Conservation (phyloP, 305 asterid genomes). For the Fraxinus ornus region DNA sequence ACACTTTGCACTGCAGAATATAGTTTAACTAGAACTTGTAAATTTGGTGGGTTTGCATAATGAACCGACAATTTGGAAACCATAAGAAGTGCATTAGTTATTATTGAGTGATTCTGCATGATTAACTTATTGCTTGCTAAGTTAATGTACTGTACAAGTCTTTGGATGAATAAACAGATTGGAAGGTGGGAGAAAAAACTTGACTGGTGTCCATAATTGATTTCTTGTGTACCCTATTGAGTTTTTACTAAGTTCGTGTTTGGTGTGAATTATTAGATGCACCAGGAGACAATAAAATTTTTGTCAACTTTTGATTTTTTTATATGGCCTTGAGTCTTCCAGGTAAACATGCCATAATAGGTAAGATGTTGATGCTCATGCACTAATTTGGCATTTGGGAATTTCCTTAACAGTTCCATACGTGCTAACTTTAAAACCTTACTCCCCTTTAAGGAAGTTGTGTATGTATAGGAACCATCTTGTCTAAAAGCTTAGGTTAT, state of each 20-base stretch:
- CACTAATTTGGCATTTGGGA: not conserved
- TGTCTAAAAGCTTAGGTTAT: not conserved
- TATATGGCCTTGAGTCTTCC: not conserved
- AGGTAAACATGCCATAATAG: not conserved
- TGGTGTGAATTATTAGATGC: not conserved
- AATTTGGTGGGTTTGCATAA: not conserved
- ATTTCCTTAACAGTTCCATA: not conserved
- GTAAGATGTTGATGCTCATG: not conserved
- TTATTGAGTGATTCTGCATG: not conserved
- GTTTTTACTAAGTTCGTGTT: not conserved
- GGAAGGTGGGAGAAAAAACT: not conserved
- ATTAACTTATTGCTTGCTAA: not conserved
- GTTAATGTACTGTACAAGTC: not conserved
- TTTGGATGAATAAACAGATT: not conserved
- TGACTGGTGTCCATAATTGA: not conserved
- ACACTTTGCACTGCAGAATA: not conserved
- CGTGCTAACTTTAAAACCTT: not conserved
- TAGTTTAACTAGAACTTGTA: not conserved
- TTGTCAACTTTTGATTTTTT: not conserved
- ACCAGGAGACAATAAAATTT: not conserved
- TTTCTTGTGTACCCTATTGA: not conserved
- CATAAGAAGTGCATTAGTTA: not conserved
- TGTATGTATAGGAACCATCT: not conserved
- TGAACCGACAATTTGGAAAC: not conserved
- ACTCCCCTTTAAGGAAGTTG: not conserved